Base-by-base conservation (phyloP, 164 flowering plant species). In the Echeveria elegans region DNA sequence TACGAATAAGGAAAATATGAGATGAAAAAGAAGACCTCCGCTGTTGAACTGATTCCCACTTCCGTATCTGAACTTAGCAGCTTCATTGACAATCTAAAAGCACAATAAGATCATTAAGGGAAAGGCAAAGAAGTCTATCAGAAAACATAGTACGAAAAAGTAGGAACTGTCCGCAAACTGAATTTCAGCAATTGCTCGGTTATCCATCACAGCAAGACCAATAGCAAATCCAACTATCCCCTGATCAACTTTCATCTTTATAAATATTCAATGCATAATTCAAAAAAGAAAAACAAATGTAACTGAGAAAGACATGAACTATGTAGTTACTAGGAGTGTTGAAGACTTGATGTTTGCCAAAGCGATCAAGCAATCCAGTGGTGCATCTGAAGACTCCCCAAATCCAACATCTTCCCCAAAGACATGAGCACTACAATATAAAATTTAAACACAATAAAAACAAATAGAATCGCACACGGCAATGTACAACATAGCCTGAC, bases 351-450 rank as follows among this genome's bases (percentile, higher is more conserved):
- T 75, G 30, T 81, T 83, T 86, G 61, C 98, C 98, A 73, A 86
- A 93, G 43, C 80, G 84, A 68, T 93, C 97, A 64, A 88, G 88
- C 73, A 93, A 78, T 69, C 98, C 97, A 4, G 88, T 83, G 5
- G 98, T 85, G 80, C 98, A 93, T n/a, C 98, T 94, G 71, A 93
- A 93, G 63, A 93, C 98, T 45, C 98, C 98, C 73, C 98, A 77
- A 93, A 90, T 66, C 96, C 70, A 69, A 93, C 95, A 34, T 34
- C 37, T 34, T 34, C 37, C 7, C 37, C 37, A 34, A 34, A 34
- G 37, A 34, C 37, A 34, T 34, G 7, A 3, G 37, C 3, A 7
- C 37, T 34, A 34, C 37, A 34, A 34, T 34, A n/a, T n/a, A n/a
- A n/a, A n/a, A n/a, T n/a, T n/a, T n/a, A n/a, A n/a, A n/a, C n/a